Conservation (phyloP, 345 rosid species). For the Kernera saxatilis region DNA sequence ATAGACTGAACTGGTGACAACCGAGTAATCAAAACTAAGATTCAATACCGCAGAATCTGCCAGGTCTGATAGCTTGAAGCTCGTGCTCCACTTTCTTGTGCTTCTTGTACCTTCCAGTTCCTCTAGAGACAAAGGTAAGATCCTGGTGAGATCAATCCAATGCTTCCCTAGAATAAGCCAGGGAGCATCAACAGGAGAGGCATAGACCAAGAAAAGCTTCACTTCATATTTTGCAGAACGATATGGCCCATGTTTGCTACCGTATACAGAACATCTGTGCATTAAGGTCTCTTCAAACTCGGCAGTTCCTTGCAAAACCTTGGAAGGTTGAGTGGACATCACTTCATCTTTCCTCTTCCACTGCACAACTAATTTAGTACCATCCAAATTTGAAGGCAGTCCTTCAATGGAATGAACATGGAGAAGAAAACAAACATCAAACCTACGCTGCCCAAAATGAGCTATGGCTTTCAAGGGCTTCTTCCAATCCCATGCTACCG, state of each 20-base stretch:
- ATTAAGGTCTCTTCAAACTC: conserved; percentile 69
- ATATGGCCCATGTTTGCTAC: conserved; percentile 52
- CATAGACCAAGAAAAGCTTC: conserved; percentile 52
- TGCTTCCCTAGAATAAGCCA: conserved; percentile 55
- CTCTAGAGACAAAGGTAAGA: conserved; percentile 63
- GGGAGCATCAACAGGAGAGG: conserved; percentile 39
- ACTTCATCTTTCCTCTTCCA: conserved; percentile 72
- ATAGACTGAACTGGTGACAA: conserved; percentile 33
- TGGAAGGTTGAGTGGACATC: conserved; percentile 40
- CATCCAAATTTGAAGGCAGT: conserved; percentile 46
- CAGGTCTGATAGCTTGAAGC: conserved; percentile 58
- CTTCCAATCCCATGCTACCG: conserved; percentile 69
- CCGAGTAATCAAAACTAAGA: conserved; percentile 61
- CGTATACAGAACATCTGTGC: conserved; percentile 52
- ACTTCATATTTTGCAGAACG: conserved; percentile 54
- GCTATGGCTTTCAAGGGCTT: conserved; percentile 71
- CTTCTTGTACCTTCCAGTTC: conserved; percentile 60
- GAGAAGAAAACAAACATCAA: conserved; percentile 58
- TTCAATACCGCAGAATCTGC: conserved; percentile 63
- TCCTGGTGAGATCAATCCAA: conserved; percentile 72
- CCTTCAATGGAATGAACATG: conserved; percentile 81
- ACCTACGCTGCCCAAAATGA: conserved; percentile 49
- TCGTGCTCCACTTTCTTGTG: conserved; percentile 64
- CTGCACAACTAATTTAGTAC: conserved; percentile 45
- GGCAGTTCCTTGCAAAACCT: conserved; percentile 44